Evolutionary conservation across 768 basidiomycete species (phyloP).

Genomic region (Asterophora lycoperdoides): DNA sequence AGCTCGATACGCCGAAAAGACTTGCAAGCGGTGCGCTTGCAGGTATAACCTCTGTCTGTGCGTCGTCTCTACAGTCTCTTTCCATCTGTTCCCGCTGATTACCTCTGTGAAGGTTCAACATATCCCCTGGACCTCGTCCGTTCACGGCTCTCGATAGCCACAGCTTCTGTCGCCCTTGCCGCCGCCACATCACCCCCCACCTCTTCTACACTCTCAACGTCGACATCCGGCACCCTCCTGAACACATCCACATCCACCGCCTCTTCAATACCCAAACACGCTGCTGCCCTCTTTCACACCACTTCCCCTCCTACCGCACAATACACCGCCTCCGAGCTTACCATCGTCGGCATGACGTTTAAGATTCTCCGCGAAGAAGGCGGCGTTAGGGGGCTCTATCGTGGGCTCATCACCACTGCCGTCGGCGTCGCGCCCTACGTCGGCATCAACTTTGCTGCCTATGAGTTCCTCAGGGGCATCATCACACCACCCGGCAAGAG

Average conservation of each 20-base stretch:
- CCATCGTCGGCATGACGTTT: slow-evolving; percentile 84
- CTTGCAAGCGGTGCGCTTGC: slow-evolving; percentile 85
- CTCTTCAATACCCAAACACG: slow-evolving; percentile 25
- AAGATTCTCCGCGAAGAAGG: slow-evolving; percentile 93
- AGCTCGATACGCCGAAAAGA: slow-evolving; percentile 86
- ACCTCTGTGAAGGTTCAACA: slow-evolving; percentile 55
- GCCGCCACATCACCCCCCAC: slow-evolving; percentile 12
- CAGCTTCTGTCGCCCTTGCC: slow-evolving; percentile 62
- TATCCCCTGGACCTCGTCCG: slow-evolving; percentile 94
- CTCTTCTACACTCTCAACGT: slow-evolving; percentile 7
- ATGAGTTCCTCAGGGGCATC: slow-evolving; percentile 74
- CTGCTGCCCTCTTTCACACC: slow-evolving; percentile 54
- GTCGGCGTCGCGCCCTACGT: slow-evolving; percentile 89
- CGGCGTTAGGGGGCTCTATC: slow-evolving; percentile 80
- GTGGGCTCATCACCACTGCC: slow-evolving; percentile 80
- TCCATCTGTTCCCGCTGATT: slow-evolving; percentile 5
- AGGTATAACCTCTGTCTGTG: slow-evolving; percentile 92
- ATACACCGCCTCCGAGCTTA: slow-evolving; percentile 52
- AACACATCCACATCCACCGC: slow-evolving; percentile 19
- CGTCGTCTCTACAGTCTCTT: slow-evolving; percentile 28
- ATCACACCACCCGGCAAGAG: slow-evolving; percentile 82
- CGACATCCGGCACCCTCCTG: slow-evolving; percentile 22
- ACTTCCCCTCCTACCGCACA: slow-evolving; percentile 31
- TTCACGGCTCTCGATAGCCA: slow-evolving; percentile 88
- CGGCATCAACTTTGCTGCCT: slow-evolving; percentile 91